Conservation (phyloP, 2,329 filamentous ascomycete genomes). For the Xylariaceae sp. region DNA sequence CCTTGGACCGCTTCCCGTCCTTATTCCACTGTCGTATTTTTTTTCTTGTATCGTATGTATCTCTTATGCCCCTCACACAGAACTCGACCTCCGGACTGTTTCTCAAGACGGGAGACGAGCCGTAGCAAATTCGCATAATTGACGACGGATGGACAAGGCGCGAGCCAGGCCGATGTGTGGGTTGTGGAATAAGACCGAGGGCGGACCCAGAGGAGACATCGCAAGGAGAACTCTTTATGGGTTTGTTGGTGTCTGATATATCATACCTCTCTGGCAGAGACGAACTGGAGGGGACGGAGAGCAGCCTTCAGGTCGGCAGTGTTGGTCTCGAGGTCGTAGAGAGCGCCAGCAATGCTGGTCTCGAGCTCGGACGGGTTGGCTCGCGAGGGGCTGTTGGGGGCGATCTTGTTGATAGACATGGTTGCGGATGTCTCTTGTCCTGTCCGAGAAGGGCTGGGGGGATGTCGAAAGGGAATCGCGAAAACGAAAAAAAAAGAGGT, state of each 20-base stretch:
- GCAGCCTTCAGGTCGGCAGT: slow-evolving; percentile 95
- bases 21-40: slow-evolving; percentile 48
- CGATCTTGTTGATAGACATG: slow-evolving; percentile 71
- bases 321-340: slow-evolving; percentile 99
- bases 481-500: slow-evolving; percentile 9
- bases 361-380: slow-evolving; percentile 96
- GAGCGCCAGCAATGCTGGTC: slow-evolving; percentile 91
- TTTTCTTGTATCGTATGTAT: slow-evolving; percentile 20
- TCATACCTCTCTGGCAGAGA: slow-evolving; percentile 93
- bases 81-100: slow-evolving; percentile 14
- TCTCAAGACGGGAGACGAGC: slow-evolving; percentile 16
- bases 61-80: slow-evolving; percentile 19
- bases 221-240: neutral
- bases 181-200: slow-evolving; percentile 25
- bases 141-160: slow-evolving; percentile 10
- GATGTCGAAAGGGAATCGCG: slow-evolving; percentile 9
- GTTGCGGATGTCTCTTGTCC: slow-evolving; percentile 20
- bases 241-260: slow-evolving; percentile 46
- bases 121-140: slow-evolving; percentile 20
- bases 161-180: slow-evolving; percentile 8
- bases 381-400: slow-evolving; percentile 92
- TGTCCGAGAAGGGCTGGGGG: slow-evolving; percentile 10
- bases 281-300: slow-evolving; percentile 96
- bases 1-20: slow-evolving; percentile 73
- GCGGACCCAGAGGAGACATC: slow-evolving; percentile 19